Evolutionary conservation across 1,284 basidiomycete genomes (phyloP).

Genomic region (Malassezia brasiliensis): DNA sequence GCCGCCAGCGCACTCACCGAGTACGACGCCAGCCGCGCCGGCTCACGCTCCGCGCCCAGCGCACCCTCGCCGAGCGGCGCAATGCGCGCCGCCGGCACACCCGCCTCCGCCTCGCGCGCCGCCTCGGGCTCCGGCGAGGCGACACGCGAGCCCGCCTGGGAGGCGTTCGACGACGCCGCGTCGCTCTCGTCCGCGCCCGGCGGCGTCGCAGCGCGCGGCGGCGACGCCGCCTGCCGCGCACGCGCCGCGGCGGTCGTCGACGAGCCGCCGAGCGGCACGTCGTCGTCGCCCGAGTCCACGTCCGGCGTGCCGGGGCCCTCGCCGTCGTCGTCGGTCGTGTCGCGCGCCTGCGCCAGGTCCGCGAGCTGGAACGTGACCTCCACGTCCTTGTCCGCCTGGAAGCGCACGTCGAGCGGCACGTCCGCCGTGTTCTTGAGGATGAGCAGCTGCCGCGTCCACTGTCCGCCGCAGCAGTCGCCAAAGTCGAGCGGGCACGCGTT

Average conservation of each 20-base stretch:
- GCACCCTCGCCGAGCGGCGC: not conserved
- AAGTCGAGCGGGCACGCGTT: constrained; percentile 52
- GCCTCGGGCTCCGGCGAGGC: constrained; percentile 24
- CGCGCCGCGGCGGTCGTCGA: constrained; percentile 15
- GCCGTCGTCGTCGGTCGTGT: constrained; percentile 22
- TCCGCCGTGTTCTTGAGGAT: constrained; percentile 51
- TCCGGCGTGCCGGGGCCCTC: constrained; percentile 18
- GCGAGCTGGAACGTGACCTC: constrained; percentile 52
- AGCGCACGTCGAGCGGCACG: constrained; percentile 50
- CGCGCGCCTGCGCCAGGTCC: constrained; percentile 35
- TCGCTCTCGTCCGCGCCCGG: constrained; percentile 1
- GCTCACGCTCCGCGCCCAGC: not conserved
- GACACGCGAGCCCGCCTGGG: constrained; percentile 40
- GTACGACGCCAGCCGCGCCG: constrained; percentile 12
- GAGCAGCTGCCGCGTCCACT: constrained; percentile 51
- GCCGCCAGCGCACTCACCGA: constrained; percentile 11
- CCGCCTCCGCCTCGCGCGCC: not conserved
- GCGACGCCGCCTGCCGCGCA: not conserved
- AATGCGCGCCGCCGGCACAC: constrained; percentile 1
- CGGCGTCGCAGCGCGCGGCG: not conserved
- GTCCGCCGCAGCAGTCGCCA: constrained; percentile 51
- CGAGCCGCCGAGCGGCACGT: constrained; percentile 19
- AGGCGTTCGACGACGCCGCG: constrained; percentile 29
- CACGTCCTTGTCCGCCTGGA: constrained; percentile 49
- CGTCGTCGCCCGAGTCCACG: constrained; percentile 17